phyloP scores from a whole-genome alignment of 345 rosid genomes.

The Raphanus sativus region DNA sequence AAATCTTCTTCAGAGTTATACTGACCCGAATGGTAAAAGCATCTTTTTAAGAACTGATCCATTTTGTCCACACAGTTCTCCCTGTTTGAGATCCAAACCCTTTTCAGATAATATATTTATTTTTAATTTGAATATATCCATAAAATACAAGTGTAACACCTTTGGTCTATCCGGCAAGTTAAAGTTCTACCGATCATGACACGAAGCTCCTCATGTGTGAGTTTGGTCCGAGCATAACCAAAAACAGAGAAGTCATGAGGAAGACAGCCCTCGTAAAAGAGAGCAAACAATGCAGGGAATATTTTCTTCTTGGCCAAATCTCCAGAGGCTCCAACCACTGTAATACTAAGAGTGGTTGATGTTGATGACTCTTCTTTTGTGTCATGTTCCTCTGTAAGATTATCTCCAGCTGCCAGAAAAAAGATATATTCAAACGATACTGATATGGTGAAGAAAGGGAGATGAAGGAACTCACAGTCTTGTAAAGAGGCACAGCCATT shows the following conservation, averaged over 20 bases:
- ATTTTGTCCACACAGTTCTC: slow-evolving; percentile 83
- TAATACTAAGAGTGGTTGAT: slow-evolving; percentile 61
- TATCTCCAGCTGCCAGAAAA: slow-evolving; percentile 40
- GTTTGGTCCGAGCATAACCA: slow-evolving; percentile 74
- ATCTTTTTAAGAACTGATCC: slow-evolving; percentile 76
- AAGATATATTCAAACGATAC: neutral
- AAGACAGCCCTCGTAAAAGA: slow-evolving; percentile 77
- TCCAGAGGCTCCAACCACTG: slow-evolving; percentile 93
- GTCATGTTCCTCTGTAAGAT: slow-evolving; percentile 37
- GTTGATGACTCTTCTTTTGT: slow-evolving; percentile 29
- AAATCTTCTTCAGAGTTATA: slow-evolving; percentile 78
- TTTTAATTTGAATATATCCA: neutral
- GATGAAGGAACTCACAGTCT: slow-evolving; percentile 51
- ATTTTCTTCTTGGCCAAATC: slow-evolving; percentile 94
- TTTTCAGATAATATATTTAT: neutral
- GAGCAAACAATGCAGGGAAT: slow-evolving; percentile 90
- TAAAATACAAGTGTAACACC: slow-evolving; percentile 43
- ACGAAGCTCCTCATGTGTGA: slow-evolving; percentile 81
- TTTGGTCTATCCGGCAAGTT: slow-evolving; percentile 85
- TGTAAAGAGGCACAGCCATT: slow-evolving; percentile 66
- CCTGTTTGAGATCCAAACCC: slow-evolving; percentile 41
- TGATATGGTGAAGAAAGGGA: neutral
- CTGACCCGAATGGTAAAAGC: slow-evolving; percentile 84
- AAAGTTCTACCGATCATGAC: slow-evolving; percentile 67
- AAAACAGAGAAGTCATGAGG: slow-evolving; percentile 71